Evolutionary conservation across 1,284 basidiomycete genomes (phyloP).

Genomic region (Cutaneotrichosporon arboriforme): DNA sequence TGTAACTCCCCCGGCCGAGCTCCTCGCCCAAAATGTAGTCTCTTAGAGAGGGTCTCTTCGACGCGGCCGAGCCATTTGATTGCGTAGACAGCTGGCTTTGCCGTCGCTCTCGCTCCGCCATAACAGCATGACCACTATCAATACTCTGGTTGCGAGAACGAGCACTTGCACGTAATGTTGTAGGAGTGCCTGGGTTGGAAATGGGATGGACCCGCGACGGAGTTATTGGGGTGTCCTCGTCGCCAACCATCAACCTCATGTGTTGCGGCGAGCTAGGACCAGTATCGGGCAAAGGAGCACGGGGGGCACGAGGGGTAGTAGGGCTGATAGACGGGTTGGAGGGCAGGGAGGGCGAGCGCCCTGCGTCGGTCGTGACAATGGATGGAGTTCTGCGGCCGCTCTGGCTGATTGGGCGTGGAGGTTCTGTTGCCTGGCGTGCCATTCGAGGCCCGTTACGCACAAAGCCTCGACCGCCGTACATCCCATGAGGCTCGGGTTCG

Average conservation of each 20-base stretch:
- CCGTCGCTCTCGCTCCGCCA: constrained; percentile 30
- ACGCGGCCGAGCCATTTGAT: constrained; percentile 14
- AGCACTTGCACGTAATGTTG: neutral
- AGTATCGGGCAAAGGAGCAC: constrained; percentile 3
- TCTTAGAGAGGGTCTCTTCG: constrained; percentile 26
- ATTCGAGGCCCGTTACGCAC: constrained; percentile 32
- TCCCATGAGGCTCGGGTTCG: neutral
- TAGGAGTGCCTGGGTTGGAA: neutral
- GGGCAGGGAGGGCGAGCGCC: constrained; percentile 12
- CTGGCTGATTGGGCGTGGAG: neutral
- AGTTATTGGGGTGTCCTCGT: constrained; percentile 4
- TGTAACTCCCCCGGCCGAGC: constrained; percentile 47
- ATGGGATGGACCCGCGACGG: neutral
- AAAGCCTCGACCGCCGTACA: constrained; percentile 28
- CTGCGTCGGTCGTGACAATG: neutral
- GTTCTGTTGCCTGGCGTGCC: constrained; percentile 9
- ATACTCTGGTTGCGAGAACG: constrained; percentile 1
- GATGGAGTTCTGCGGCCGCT: neutral
- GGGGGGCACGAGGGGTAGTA: constrained; percentile 5
- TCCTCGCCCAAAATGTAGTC: constrained; percentile 47
- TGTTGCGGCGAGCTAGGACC: constrained; percentile 1
- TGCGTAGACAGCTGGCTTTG: constrained; percentile 31
- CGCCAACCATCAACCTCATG: neutral
- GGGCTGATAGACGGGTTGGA: constrained; percentile 6
- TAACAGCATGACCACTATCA: neutral